Evolutionary conservation across 2,329 filamentous ascomycete species (phyloP).

Genomic region (Thielaviopsis punctulata): DNA sequence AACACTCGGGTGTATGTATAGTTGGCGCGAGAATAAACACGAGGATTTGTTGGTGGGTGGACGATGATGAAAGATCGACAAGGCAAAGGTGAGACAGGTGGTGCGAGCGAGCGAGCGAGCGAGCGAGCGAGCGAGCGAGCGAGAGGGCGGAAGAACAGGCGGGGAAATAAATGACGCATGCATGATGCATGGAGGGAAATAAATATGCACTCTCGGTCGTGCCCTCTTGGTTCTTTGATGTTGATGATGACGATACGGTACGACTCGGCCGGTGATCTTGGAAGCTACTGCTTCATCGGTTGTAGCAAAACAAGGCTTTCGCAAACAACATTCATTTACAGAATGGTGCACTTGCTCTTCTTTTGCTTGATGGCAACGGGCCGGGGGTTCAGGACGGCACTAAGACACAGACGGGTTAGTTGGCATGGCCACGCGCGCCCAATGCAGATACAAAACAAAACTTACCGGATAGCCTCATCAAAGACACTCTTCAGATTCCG

Average conservation of each 20-base stretch:
- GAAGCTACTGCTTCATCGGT: not conserved
- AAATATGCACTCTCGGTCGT: not conserved
- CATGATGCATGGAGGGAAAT: not conserved
- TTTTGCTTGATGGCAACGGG: constrained; percentile 40
- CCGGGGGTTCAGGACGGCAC: constrained; percentile 55
- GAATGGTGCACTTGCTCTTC: constrained; percentile 51
- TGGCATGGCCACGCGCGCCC: constrained; percentile 39
- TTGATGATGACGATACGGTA: not conserved
- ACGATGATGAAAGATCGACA: not conserved
- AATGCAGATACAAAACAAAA: constrained; percentile 20
- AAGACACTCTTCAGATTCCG: constrained; percentile 94
- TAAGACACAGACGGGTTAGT: constrained; percentile 23
- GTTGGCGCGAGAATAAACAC: not conserved
- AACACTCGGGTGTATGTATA: not conserved
- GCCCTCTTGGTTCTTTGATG: not conserved
- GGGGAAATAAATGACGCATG: not conserved
- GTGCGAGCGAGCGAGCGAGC: too few species aligned
- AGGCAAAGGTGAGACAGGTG: too few species aligned
- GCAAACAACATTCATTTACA: constrained; percentile 27
- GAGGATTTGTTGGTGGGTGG: not conserved
- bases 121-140: too few species aligned
- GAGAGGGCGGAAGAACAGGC: too few species aligned
- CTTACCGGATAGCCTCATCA: constrained; percentile 74
- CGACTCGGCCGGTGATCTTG: not conserved
- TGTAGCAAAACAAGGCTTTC: not conserved